Evolutionary conservation across 2,329 filamentous ascomycete genomes (phyloP).

Genomic region (Verticillium tricorpus): DNA sequence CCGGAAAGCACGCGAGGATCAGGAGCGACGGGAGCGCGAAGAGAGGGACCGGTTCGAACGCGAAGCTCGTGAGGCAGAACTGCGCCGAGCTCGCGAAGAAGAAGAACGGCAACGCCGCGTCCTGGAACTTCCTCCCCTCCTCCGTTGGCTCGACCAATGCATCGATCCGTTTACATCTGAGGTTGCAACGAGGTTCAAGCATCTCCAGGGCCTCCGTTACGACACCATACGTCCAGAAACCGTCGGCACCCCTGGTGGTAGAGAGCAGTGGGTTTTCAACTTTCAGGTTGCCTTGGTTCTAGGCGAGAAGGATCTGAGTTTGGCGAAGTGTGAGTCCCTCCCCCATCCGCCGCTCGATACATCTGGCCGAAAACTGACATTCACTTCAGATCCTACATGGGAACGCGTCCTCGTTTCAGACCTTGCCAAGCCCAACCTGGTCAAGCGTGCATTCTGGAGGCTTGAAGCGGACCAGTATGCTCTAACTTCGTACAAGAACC

Average conservation of each 20-base stretch:
- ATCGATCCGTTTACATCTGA: slow-evolving; percentile 45
- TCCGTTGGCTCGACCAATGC: slow-evolving; percentile 55
- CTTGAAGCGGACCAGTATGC: slow-evolving; percentile 54
- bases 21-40: slow-evolving; percentile 36
- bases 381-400: slow-evolving; percentile 51
- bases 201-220: slow-evolving; percentile 57
- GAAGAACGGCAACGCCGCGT: slow-evolving; percentile 46
- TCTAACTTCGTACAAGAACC: slow-evolving; percentile 43
- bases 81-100: slow-evolving; percentile 46
- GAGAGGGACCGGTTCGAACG: slow-evolving; percentile 41
- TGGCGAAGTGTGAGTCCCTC: slow-evolving; percentile 52
- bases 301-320: slow-evolving; percentile 58
- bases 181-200: slow-evolving; percentile 50
- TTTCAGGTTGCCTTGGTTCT: slow-evolving; percentile 59
- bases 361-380: slow-evolving; percentile 1
- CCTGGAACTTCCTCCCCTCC: slow-evolving; percentile 52
- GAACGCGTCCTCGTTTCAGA: slow-evolving; percentile 47
- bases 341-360: no score
- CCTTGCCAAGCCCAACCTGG: slow-evolving; percentile 28
- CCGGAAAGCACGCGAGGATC: slow-evolving; percentile 44
- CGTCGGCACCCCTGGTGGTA: slow-evolving; percentile 49
- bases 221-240: slow-evolving; percentile 55
- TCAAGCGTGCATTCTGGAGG: slow-evolving; percentile 55
- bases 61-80: slow-evolving; percentile 46
- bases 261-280: slow-evolving; percentile 64